phyloP scores from a whole-genome alignment of 2,329 filamentous ascomycete genomes.

The Chalaropsis thielavioides region DNA sequence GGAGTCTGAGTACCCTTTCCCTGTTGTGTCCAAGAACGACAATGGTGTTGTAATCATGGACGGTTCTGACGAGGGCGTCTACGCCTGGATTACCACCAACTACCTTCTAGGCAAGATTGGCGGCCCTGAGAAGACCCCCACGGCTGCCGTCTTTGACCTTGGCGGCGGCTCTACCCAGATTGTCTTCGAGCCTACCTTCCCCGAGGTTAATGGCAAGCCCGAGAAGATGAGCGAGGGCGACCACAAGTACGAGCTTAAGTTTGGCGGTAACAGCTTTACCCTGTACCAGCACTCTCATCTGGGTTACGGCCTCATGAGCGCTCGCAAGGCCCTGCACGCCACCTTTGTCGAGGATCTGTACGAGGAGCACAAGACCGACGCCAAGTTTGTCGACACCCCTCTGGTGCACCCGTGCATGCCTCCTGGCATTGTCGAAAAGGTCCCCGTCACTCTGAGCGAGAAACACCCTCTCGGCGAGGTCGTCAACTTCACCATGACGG shows the following conservation, averaged over 20 bases:
- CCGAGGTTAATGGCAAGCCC: conserved; percentile 58
- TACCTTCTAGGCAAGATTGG: conserved; percentile 97
- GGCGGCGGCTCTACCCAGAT: conserved; percentile 97
- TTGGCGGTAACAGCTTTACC: conserved; percentile 79
- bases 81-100: conserved; percentile 98
- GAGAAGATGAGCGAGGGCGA: conserved; percentile 75
- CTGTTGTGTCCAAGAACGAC: conserved; percentile 71
- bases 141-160: conserved; percentile 89
- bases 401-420: conserved; percentile 76
- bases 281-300: conserved; percentile 98
- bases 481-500: conserved; percentile 71
- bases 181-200: conserved; percentile 91
- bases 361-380: conserved; percentile 43
- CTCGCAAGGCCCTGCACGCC: conserved; percentile 72
- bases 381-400: conserved; percentile 54
- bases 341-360: conserved; percentile 58
- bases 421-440: conserved; percentile 53
- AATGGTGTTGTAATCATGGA: conserved; percentile 95
- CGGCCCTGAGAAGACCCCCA: conserved; percentile 74
- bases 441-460: conserved; percentile 56
- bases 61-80: conserved; percentile 90
- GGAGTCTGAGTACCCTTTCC: conserved; percentile 86
- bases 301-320: conserved; percentile 91
- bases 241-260: conserved; percentile 86
- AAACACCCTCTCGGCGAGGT: conserved; percentile 49